Conservation (phyloP, 192 early-diverging fungal species). For the Entophlyctis luteolus region DNA sequence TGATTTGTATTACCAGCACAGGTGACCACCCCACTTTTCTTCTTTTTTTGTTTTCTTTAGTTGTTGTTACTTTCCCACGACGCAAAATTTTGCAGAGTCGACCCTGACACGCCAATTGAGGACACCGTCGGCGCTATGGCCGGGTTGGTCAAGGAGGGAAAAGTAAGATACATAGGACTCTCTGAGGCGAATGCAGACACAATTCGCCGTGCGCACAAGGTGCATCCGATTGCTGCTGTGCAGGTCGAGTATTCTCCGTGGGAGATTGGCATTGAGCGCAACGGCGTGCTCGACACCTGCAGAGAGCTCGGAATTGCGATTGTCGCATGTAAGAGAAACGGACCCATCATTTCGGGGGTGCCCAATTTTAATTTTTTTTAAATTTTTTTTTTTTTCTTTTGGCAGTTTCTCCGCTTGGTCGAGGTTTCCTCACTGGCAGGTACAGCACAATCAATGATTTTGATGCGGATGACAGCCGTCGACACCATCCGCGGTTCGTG, state of each 20-base stretch:
- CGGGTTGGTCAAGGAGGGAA: conserved; percentile 63
- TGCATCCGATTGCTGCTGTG: conserved; percentile 60
- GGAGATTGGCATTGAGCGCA: conserved; percentile 55
- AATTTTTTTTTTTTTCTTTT: background rate
- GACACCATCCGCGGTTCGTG: conserved; percentile 49
- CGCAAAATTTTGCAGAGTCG: conserved; percentile 3
- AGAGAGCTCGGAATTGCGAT: conserved; percentile 65
- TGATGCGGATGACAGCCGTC: conserved; percentile 44
- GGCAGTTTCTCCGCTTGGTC: conserved; percentile 61
- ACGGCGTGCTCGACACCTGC: conserved; percentile 63
- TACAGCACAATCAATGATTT: conserved; percentile 54
- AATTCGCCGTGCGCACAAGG: conserved; percentile 54
- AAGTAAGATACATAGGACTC: conserved; percentile 56
- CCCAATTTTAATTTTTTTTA: background rate
- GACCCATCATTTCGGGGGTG: background rate
- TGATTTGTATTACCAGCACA: conserved; percentile 64
- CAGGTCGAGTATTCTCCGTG: conserved; percentile 46
- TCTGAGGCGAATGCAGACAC: conserved; percentile 52
- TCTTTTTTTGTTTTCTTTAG: background rate
- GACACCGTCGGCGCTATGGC: conserved; percentile 61
- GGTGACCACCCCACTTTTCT: conserved; percentile 51
- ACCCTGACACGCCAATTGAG: conserved; percentile 52
- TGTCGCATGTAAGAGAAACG: conserved; percentile 21
- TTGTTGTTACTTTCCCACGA: too few species aligned
- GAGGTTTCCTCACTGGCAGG: conserved; percentile 63